A percentile compares a stretch with the other conserved stretches of the same genome.
These are phyloP conservation scores for Colletotrichum sp. DNA, from an alignment of 2,329 filamentous ascomycete genomes.

Conservation along the genomic window DNA sequence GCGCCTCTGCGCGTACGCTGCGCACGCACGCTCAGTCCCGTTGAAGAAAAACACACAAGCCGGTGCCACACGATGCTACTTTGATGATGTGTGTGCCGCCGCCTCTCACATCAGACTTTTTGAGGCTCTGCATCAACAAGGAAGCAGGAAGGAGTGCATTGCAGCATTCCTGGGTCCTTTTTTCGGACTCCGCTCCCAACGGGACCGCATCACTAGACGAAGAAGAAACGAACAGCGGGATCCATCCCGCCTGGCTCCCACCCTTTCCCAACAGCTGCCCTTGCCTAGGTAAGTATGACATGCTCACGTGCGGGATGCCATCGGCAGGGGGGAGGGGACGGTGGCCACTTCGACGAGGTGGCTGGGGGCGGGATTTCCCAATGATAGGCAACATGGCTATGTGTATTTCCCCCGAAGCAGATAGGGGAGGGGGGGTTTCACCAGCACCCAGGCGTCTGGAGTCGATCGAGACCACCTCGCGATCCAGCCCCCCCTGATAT, in stretches of 20 bases:
- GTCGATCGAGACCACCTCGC: constrained; percentile 16
- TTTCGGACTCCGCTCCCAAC: background rate
- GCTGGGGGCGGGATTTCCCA: background rate
- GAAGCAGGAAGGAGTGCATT: background rate
- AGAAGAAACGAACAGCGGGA: background rate
- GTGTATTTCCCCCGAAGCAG: background rate
- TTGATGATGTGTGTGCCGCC: background rate
- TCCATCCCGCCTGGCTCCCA: background rate
- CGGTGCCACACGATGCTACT: background rate
- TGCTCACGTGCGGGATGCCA: background rate
- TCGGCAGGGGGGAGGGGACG: background rate
- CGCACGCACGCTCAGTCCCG: background rate
- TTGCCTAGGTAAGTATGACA: background rate
- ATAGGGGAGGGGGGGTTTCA: constrained; percentile 2
- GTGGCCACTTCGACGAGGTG: background rate
- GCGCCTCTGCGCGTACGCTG: background rate
- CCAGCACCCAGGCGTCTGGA: constrained; percentile 13
- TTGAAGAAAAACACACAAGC: background rate
- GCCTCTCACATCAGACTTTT: background rate
- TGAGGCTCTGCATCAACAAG: constrained; percentile 17
- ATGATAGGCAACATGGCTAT: background rate
- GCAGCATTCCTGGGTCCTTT: background rate
- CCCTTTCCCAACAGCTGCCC: background rate
- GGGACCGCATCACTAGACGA: background rate
- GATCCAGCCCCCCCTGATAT: constrained; percentile 2